Evolutionary conservation across 345 rosid genomes (phyloP).

Genomic region (Geranium rotundifolium): DNA sequence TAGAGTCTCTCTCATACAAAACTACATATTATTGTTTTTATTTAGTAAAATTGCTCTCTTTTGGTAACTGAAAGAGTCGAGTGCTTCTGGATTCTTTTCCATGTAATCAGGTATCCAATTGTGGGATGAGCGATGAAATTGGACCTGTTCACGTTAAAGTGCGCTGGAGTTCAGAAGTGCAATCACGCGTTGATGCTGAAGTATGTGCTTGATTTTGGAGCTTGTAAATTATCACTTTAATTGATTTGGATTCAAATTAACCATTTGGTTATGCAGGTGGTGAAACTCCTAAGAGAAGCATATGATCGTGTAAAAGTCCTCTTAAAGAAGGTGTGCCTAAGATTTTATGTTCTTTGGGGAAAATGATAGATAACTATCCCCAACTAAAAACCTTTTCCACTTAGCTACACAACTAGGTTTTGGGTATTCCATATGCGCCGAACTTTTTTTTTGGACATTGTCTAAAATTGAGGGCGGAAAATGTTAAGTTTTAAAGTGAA

Average conservation of each 20-base stretch:
- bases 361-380: too few species aligned
- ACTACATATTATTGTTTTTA: too few species aligned
- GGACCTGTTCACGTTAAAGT: conserved; percentile 94
- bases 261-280: conserved; percentile 42
- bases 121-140: conserved; percentile 88
- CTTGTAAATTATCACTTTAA: not conserved
- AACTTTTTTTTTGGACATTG: too few species aligned
- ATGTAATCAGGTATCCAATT: conserved; percentile 53
- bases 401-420: too few species aligned
- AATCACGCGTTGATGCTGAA: conserved; percentile 90
- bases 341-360: not conserved
- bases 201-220: conserved; percentile 21
- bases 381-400: too few species aligned
- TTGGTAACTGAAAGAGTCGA: not conserved
- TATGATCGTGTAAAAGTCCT: conserved; percentile 83
- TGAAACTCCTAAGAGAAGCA: conserved; percentile 87
- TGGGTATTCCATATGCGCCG: too few species aligned
- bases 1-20: too few species aligned
- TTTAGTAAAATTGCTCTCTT: too few species aligned
- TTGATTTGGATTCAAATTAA: not conserved
- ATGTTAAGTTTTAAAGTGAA: too few species aligned
- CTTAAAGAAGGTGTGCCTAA: conserved; percentile 54
- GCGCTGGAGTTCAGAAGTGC: conserved; percentile 89
- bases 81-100: not conserved
- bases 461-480: too few species aligned